These are phyloP conservation scores for Stylosanthes scabra DNA, from an alignment of 331 rosid species.

Conservation along the genomic window DNA sequence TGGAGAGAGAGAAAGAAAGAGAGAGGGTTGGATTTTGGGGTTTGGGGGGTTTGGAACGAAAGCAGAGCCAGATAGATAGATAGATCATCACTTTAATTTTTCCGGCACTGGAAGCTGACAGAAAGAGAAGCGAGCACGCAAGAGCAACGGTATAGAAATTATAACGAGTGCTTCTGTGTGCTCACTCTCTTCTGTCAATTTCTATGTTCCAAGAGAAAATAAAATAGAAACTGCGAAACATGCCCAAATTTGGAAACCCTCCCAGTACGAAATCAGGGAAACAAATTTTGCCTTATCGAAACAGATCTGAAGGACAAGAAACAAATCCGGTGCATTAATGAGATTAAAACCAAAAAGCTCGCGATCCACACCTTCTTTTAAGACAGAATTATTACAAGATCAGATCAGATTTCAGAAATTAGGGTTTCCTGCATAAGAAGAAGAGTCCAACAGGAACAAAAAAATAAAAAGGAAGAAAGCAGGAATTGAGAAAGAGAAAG, in stretches of 20 bases:
- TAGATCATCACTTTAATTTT: too few relatives aligned
- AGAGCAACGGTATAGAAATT: slow-evolving; percentile 61
- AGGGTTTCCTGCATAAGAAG: slow-evolving; percentile 39
- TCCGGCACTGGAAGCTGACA: slow-evolving; percentile 65
- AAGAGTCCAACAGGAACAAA: too few relatives aligned
- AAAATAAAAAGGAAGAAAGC: background rate
- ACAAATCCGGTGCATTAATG: too few relatives aligned
- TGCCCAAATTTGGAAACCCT: slow-evolving; percentile 38
- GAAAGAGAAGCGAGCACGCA: slow-evolving; percentile 92
- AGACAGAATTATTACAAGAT: slow-evolving; percentile 10
- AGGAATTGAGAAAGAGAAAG: background rate
- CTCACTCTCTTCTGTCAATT: slow-evolving; percentile 99
- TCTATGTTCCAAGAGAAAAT: slow-evolving; percentile 50
- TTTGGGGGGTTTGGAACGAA: slow-evolving; percentile 31
- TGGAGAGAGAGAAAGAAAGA: background rate
- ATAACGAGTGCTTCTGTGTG: slow-evolving; percentile 79
- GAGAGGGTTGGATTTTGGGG: background rate
- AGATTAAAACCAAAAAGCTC: slow-evolving; percentile 12
- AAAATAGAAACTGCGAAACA: background rate
- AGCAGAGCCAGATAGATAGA: slow-evolving; percentile 15
- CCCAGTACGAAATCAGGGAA: too few relatives aligned
- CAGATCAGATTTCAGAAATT: slow-evolving; percentile 42
- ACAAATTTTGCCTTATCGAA: too few relatives aligned
- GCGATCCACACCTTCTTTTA: slow-evolving; percentile 19
- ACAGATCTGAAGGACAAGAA: slow-evolving; percentile 59